Evolutionary conservation across 257 asterid genomes (phyloP).

Genomic region (Perilla frutescens): DNA sequence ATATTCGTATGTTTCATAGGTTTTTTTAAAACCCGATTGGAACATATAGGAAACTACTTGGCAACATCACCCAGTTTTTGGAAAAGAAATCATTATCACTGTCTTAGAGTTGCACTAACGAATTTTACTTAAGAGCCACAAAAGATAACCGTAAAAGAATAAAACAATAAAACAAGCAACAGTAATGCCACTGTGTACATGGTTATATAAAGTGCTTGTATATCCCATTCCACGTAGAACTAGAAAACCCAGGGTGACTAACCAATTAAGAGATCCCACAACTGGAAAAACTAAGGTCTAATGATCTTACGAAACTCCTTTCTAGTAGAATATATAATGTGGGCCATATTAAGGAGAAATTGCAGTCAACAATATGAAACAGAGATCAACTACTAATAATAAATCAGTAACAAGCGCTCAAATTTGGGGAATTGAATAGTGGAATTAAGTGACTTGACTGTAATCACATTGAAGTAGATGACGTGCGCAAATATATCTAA

Average conservation of each 20-base stretch:
- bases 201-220: conserved; percentile 7
- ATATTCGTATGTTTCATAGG: neutral
- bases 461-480: conserved; percentile 20
- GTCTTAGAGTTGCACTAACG: neutral
- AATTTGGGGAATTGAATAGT: conserved; percentile 9
- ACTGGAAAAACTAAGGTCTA: neutral
- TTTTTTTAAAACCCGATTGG: neutral
- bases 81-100: neutral
- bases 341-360: neutral
- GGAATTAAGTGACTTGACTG: conserved; percentile 21
- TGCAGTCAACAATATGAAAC: conserved; percentile 4
- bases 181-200: neutral
- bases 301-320: neutral
- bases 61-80: neutral
- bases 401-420: conserved; percentile 9
- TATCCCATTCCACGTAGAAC: neutral
- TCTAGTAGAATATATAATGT: neutral
- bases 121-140: conserved; percentile 8
- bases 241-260: conserved; percentile 14
- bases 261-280: conserved; percentile 8
- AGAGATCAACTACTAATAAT: conserved; percentile 7
- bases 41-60: neutral
- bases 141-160: neutral
- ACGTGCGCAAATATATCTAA: conserved; percentile 21
- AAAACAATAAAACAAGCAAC: neutral